Base-by-base conservation (phyloP, 176 grass and related monocot genomes). In the Alloteropsis semialata region DNA sequence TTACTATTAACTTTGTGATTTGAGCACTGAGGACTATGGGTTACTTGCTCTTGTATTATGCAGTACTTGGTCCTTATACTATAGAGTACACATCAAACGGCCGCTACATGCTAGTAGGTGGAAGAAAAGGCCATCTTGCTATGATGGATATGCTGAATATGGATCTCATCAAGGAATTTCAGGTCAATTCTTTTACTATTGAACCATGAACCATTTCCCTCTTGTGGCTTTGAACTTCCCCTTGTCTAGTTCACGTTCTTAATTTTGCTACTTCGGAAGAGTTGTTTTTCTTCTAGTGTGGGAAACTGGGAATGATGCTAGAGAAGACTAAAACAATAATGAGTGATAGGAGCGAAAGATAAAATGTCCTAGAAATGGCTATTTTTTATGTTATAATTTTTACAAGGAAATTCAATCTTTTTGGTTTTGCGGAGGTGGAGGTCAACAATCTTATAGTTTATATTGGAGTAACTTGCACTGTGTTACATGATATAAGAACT, bases 31-130 rank as follows among this genome's bases (percentile, higher is more conserved):
- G 37, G 22, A 51, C 24, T 74, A 75, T 61, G 63, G n/a, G 65
- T 81, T 55, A 56, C 81, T 60, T 70, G 37, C 68, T 75, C 45
- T 72, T 84, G 37, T 58, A 51, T 65, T 82, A 1, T 85, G 76
- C 89, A 97, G 95, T 80, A 46, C 90, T 95, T 69, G 95, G 95
- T 80, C 92, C 95, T 73, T 98, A 98, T 76, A 95, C 76, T 55
- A 34, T 95, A 63, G 83, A 88, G 69, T 98, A 95, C 69, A 91
- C 93, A 45, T 79, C 78, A 78, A 98, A 92, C 84, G 95, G 92
- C 13, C 92, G 92, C 49, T 91, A 98, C 82, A 89, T 98, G 90
- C 33, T 95, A 82, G 87, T 95, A 32, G 92, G 90, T 68, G 95
- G 92, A 32, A 82, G 88, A n/a, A 98, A 95, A 89, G 95, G 92